These are phyloP conservation scores for Ailanthus altissimus DNA, from an alignment of 345 rosid species.

Conservation along the genomic window DNA sequence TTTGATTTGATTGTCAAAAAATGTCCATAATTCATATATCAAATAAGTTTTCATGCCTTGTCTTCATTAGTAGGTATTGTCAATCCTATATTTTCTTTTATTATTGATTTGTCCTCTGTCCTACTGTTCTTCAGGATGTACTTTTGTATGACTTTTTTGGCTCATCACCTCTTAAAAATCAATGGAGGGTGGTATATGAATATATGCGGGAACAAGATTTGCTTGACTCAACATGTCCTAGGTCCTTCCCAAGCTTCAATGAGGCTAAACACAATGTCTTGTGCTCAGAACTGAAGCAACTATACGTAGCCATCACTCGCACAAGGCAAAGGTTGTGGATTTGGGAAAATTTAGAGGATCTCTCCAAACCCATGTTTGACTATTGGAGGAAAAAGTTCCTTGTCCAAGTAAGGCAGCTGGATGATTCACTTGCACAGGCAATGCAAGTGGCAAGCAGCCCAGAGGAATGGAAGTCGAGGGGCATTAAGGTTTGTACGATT, in stretches of 20 bases:
- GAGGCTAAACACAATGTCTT: conserved; percentile 40
- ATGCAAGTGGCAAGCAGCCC: no score
- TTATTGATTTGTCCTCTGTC: not conserved
- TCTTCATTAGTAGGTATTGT: not conserved
- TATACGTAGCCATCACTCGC: conserved; percentile 57
- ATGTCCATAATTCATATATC: not conserved
- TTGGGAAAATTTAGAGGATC: no score
- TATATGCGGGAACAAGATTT: conserved; percentile 40
- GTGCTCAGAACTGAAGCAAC: conserved; percentile 53
- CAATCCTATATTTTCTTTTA: not conserved
- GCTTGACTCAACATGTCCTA: conserved; percentile 22
- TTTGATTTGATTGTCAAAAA: not conserved
- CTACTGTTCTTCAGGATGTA: conserved; percentile 47
- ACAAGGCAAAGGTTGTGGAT: conserved; percentile 60
- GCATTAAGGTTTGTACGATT: no score
- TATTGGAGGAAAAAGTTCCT: no score
- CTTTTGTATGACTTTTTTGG: conserved; percentile 56
- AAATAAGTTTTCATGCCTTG: not conserved
- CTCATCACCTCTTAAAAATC: conserved; percentile 41
- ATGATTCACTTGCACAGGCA: no score
- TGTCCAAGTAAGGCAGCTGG: no score
- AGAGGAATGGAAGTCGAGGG: no score
- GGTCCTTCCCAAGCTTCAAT: conserved; percentile 35
- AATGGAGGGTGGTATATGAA: conserved; percentile 54
- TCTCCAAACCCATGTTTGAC: no score